Evolutionary conservation across 2,329 filamentous ascomycete species (phyloP).

Genomic region (Colletotrichum kahawae): DNA sequence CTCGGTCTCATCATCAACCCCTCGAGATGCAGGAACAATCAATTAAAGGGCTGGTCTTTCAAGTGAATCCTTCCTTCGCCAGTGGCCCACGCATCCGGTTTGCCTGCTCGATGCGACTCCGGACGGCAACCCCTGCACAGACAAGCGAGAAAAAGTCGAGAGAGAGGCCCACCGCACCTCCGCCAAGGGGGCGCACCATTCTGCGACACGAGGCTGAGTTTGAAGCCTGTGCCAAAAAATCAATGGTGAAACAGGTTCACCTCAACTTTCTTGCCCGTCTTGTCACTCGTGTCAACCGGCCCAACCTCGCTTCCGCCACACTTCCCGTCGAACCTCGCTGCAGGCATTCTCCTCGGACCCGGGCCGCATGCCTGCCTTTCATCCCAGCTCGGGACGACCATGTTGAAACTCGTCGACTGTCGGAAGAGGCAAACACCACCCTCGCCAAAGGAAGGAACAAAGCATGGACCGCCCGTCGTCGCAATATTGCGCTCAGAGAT

Average conservation of each 20-base stretch:
- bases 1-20: background rate
- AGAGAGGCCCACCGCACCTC: background rate
- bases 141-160: background rate
- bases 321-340: background rate
- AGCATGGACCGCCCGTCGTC: background rate
- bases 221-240: constrained; percentile 21
- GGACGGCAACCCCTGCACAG: background rate
- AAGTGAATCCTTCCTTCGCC: background rate
- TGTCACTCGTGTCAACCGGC: background rate
- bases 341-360: constrained; percentile 4
- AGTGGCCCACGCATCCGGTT: background rate
- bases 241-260: constrained; percentile 22
- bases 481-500: background rate
- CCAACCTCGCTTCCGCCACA: background rate
- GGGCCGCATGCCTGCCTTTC: constrained; percentile 1
- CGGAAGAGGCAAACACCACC: background rate
- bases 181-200: constrained; percentile 8
- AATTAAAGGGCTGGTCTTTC: background rate
- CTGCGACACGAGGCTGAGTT: constrained; percentile 21
- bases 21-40: background rate
- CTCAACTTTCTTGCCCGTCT: constrained; percentile 12
- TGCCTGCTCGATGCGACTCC: background rate
- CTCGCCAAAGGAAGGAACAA: background rate
- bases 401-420: constrained; percentile 16
- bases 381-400: constrained; percentile 12